These are phyloP conservation scores for Amaranthus palmeri DNA, from an alignment of 148 eudicot genomes.

Conservation along the genomic window DNA sequence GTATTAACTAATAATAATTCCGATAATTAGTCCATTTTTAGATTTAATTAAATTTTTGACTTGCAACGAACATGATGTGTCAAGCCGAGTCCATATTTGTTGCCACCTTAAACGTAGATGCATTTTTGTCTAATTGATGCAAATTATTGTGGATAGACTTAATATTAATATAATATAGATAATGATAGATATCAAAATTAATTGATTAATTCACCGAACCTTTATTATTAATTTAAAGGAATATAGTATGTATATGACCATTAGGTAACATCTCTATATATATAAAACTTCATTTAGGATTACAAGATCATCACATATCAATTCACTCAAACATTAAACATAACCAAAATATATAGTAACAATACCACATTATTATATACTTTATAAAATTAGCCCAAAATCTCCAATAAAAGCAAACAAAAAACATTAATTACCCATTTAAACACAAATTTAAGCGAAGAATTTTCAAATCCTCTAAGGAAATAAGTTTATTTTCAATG, in stretches of 20 bases:
- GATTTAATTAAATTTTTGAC: too few relatives aligned
- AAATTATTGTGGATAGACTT: too few relatives aligned
- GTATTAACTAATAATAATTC: too few relatives aligned
- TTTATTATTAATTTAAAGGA: slow-evolving; percentile 2
- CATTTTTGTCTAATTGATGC: too few relatives aligned
- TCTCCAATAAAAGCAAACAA: background rate
- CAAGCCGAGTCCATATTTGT: too few relatives aligned
- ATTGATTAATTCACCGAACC: slow-evolving; percentile 7
- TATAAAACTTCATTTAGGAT: background rate
- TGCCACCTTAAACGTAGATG: too few relatives aligned
- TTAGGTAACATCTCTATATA: slow-evolving; percentile 14
- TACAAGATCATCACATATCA: background rate
- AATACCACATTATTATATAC: background rate
- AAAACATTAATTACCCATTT: background rate
- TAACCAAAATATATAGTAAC: background rate
- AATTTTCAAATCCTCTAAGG: slow-evolving; percentile 12
- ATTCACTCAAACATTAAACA: background rate
- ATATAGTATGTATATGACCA: background rate
- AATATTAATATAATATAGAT: too few relatives aligned
- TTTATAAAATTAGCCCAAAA: too few relatives aligned
- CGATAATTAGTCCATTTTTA: too few relatives aligned
- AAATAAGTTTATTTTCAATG: slow-evolving; percentile 1
- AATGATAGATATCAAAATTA: background rate
- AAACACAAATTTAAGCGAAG: background rate
- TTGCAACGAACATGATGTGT: too few relatives aligned